Evolutionary conservation across 768 basidiomycete species (phyloP), one percentile per base, ranked within the genome.

Genomic region (Hypholoma fasciculare): DNA sequence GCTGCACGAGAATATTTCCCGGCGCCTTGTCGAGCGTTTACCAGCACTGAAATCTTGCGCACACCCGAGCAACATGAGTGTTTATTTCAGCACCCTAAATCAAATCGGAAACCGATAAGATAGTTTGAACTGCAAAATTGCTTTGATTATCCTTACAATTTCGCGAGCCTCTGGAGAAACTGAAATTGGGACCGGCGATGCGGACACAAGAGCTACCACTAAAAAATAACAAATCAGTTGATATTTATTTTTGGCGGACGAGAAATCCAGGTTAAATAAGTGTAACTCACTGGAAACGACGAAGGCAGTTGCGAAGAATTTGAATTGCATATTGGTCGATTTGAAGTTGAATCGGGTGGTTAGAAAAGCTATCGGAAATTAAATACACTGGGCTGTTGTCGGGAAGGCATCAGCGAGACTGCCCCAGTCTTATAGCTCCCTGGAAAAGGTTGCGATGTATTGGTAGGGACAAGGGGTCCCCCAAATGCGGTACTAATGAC

Each of bases 161-260:
- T 52, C 50, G 20, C 50, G 50, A 37, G 50, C 36, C 1, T 52
- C 36, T 16, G 23, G 6, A 20, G 50, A 34, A 37, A 38, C 36
- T 52, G 36, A 38, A 38, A 20, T 20, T 19, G 50, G 36, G 20
- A 52, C 36, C 39, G 50, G 50, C 13, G 50, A 34, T 17, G 50
- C 50, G 39, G 50, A 52, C 50, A 40, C 50, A 23, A 52, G 39
- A 11, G 50, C 50, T 2, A 37, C 38, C 51, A 52, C 51, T 52
- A 38, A 27, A 13, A 20, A 17, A 52, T 12, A 12, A 26, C 4
- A 34, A 34, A 9, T 34, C 6, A 34, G 30, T 7, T 34, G 30
- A 34, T 34, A 34, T 34, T 2, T 34, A 34, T 7, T 1, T 34
- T 34, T 9, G 30, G 30, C 9, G 9, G 2, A 42, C 12, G 6